Base-by-base conservation (phyloP, 2,329 filamentous ascomycete species). In the Lasiodiplodia sp. region DNA sequence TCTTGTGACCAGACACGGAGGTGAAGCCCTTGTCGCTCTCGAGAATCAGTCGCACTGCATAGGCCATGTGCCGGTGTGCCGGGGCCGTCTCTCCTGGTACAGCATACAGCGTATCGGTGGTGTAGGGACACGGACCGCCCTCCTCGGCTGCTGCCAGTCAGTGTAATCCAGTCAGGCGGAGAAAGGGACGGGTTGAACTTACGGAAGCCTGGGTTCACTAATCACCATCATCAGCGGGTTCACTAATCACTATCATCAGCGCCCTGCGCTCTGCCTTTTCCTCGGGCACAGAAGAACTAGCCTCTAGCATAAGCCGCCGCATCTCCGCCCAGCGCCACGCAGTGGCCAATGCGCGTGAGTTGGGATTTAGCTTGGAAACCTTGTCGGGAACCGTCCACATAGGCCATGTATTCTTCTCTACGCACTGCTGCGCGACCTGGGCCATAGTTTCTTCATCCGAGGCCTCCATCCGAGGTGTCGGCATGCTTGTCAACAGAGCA, bases 71-170 rank as follows among this genome's bases (percentile, higher is more conserved):
- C 0, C 87, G 77, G 70, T 88, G 87, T 0, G 86, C 86, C 0
- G 83, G 84, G 0, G 87, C 86, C 0, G 80, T 85, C 69, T 88
- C 86, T 28, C 84, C 83, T 0, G 86, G 86, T 72, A 86, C 87
- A 2, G 83, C 85, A 69, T 88, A 88, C 64, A 88, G 79, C 1
- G 86, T 88, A 72, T 88, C 86, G 1, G 86, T 88, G 0, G 86
- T 88, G 70, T 83, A 86, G 0, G 86, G 86, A 16, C 11, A 37
- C 21, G 37, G 63, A n/a, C 18, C 18, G n/a, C 47, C n/a, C 47
- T 51, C 25, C 47, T 51, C 47, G 72, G 70, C 62, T 51, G 14
- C 16, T n/a, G 47, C 14, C 47, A 51, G 47, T 51, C 47, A 51
- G 47, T 51, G 47, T 18, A 51, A 21, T 51, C 47, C 47, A 51